Conservation (phyloP, 768 basidiomycete genomes). For the Kwoniella botswanensis region DNA sequence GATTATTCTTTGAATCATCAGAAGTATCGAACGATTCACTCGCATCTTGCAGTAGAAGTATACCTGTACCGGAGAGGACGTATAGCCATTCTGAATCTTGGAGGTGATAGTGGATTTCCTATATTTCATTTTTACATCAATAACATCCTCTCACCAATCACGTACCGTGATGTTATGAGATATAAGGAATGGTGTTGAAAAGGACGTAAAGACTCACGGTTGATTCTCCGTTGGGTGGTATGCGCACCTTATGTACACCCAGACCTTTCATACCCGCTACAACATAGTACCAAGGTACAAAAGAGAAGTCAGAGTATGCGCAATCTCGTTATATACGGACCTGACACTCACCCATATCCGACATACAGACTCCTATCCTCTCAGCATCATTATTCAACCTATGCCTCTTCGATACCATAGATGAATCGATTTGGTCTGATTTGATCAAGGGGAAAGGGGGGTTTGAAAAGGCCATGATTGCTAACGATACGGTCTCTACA, state of each 20-base stretch:
- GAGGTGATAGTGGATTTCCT: conserved; percentile 35
- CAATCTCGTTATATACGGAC: not conserved
- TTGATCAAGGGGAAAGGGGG: conserved; percentile 11
- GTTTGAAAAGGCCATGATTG: not conserved
- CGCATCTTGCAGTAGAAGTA: conserved; percentile 17
- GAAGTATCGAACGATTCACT: not conserved
- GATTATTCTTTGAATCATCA: not conserved
- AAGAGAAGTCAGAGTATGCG: not conserved
- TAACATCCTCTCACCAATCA: not conserved
- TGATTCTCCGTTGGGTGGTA: conserved; percentile 13
- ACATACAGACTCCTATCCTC: conserved; percentile 18
- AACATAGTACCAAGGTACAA: not conserved
- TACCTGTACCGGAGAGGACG: conserved; percentile 16
- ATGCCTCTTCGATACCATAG: conserved; percentile 9
- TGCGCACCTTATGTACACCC: conserved; percentile 13
- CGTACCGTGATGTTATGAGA: not conserved
- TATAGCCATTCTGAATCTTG: conserved; percentile 33
- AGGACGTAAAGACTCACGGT: conserved; percentile 8
- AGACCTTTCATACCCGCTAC: conserved; percentile 19
- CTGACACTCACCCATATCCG: conserved; percentile 18
- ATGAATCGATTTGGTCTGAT: conserved; percentile 6
- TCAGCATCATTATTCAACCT: conserved; percentile 13
- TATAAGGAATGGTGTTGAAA: not conserved
- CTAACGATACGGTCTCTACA: not conserved
- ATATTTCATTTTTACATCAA: not conserved